These are phyloP conservation scores for Chalaropsis thielavioides DNA, from an alignment of 2,329 filamentous ascomycete genomes.

Conservation along the genomic window DNA sequence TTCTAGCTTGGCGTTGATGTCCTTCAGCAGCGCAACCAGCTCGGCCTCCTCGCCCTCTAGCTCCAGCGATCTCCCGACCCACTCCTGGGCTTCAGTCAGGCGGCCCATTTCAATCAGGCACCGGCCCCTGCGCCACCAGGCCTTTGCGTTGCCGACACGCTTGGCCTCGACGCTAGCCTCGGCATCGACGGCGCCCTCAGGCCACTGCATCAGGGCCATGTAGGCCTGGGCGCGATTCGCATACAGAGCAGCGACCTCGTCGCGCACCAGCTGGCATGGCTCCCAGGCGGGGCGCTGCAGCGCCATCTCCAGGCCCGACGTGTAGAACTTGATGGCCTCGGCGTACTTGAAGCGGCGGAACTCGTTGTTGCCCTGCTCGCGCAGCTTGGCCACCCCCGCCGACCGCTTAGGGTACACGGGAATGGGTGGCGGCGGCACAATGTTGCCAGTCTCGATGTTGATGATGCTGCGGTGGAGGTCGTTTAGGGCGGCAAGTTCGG, in stretches of 20 bases:
- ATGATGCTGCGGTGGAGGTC: conserved; percentile 61
- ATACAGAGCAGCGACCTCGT: conserved; percentile 68
- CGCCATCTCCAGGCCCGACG: conserved; percentile 82
- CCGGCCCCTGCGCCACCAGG: conserved; percentile 78
- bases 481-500: conserved; percentile 64
- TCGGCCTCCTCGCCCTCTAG: conserved; percentile 60
- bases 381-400: conserved; percentile 77
- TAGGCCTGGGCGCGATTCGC: conserved; percentile 82
- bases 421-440: conserved; percentile 67
- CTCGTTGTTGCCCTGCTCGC: conserved; percentile 69
- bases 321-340: conserved; percentile 71
- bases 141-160: conserved; percentile 77
- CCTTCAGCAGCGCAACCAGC: conserved; percentile 47
- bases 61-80: conserved; percentile 65
- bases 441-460: conserved; percentile 43
- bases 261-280: conserved; percentile 64
- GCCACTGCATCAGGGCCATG: conserved; percentile 70
- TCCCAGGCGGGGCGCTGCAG: conserved; percentile 74
- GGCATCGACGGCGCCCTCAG: conserved; percentile 75
- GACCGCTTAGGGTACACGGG: conserved; percentile 87
- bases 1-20: conserved; percentile 38
- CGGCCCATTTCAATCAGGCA: conserved; percentile 85
- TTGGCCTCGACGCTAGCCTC: conserved; percentile 80
- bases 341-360: conserved; percentile 63
- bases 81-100: conserved; percentile 65